phyloP scores from a whole-genome alignment of 257 asterid species.

The Solanum chaucha region DNA sequence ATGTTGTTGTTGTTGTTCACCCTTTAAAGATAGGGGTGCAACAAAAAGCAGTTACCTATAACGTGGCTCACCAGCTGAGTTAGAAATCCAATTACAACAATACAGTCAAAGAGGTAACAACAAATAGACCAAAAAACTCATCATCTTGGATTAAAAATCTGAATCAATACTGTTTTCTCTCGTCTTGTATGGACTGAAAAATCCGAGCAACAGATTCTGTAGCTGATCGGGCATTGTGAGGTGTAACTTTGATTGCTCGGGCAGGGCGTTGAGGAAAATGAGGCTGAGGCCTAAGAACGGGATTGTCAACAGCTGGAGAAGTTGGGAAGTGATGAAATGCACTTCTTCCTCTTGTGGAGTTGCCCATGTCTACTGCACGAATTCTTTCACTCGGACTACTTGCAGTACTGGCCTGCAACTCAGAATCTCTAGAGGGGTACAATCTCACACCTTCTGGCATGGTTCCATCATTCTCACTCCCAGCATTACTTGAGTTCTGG shows the following conservation, averaged over 20 bases:
- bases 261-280: constrained; percentile 9
- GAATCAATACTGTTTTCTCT: constrained; percentile 51
- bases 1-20: background rate
- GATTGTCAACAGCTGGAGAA: constrained; percentile 15
- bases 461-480: constrained; percentile 15
- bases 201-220: constrained; percentile 87
- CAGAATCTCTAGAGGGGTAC: constrained; percentile 23
- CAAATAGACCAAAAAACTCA: background rate
- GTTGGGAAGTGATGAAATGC: constrained; percentile 45
- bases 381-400: constrained; percentile 41
- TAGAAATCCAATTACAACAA: background rate
- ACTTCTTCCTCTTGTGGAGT: constrained; percentile 17
- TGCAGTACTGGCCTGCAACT: constrained; percentile 52
- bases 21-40: background rate
- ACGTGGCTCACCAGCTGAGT: background rate
- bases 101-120: background rate
- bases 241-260: constrained; percentile 64
- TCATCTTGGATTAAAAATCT: background rate
- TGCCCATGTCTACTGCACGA: constrained; percentile 1
- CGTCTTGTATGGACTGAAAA: constrained; percentile 73
- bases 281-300: constrained; percentile 2
- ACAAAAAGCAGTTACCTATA: background rate
- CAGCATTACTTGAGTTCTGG: constrained; percentile 6
- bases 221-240: constrained; percentile 61
- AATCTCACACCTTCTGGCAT: constrained; percentile 2